Evolutionary conservation across 2,329 filamentous ascomycete genomes (phyloP), one percentile per base, ranked within the genome.

Genomic region (Ceratocystis lukuohia): DNA sequence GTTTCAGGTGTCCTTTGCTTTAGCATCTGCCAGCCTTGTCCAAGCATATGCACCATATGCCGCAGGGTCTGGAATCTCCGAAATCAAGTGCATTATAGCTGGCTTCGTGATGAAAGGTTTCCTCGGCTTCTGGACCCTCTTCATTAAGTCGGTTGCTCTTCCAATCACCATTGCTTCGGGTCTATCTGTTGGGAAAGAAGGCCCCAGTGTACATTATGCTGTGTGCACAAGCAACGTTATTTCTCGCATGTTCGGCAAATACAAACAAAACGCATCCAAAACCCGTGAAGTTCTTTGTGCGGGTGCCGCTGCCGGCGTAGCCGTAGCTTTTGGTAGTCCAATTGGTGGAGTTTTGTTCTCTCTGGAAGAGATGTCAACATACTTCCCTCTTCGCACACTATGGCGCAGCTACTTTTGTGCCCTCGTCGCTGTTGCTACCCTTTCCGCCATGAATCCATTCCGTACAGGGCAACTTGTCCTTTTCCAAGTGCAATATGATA

Each of bases 81-180:
- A 99, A 78, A 99, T 99, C 81, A 99, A 99, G 76, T 96, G 91
- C 76, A 97, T 99, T 73, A 96, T 99, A 73, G 94, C 93, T 3
- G 94, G 94, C 2, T 99, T 99, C 74, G 90, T 97, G 62, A 99
- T 99, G 94, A 96, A 97, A 76, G 94, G 92, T 0, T 99, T 99
- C 73, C 81, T 99, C 17, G 91, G 93, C 22, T 87, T 88, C 71
- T 91, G 91, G 84, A 97, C 94, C 4, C 79, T 99, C 41, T 75
- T 94, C 68, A 97, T 99, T 77, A 99, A 99, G 77, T 96, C 91
- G 0, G 84, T 97, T 66, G 89, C 88, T 28, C 79, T 99, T 61
- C 94, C 94, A 0, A 79, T 99, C 57, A 89, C 93, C 56, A 99
- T 99, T 74, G 92, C 89, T 12, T 96, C 92, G 1, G 94, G 94